Evolutionary conservation across 805 yeast genomes (phyloP), one percentile per base, ranked within the genome.

Genomic region (Priceomyces carsonii): DNA sequence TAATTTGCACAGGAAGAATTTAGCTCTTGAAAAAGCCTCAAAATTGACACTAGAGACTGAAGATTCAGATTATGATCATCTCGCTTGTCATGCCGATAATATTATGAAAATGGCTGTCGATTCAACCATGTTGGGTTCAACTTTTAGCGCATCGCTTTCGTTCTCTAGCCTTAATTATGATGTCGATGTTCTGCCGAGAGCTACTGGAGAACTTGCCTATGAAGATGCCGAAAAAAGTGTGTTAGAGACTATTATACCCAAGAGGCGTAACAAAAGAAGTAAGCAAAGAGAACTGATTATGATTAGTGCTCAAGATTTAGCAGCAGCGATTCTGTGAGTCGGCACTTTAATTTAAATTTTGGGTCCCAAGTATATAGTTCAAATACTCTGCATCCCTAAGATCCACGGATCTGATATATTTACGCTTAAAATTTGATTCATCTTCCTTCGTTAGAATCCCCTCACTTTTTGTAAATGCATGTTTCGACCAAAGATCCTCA

Each of bases 51-150:
- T 33, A 24, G 39, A 33, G 18, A 31, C 16, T 1, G 61, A 57
- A 14, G 52, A 45, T 12, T 49, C 61, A 2, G 59, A 54, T 30
- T 50, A 51, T 20, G 74, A 69, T 43, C 59, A 59, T 14, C 57
- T 69, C 39, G 74, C 74, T 5, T 69, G 73, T 35, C 74, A 69
- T 41, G 74, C 74, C 2, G 68, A 67, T 32, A 66, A 64, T 36
- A 69, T 69, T 36, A 53, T 69, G 59, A 51, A 69, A 15, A 68
- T 69, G 73, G 74, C 74, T 4, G 67, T 69, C 31, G 74, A 69
- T 40, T 62, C 74, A 18, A 69, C 74, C 3, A 62, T 68, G 69
- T 51, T 67, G 33, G 70, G 71, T 1, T 65, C 72, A 1, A 61
- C 68, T 6, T 63, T 59, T 31, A 61, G 62, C 37, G 55, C 58